Evolutionary conservation across 139 green algal genomes (phyloP).

Genomic region (Desmodesmus armatus): DNA sequence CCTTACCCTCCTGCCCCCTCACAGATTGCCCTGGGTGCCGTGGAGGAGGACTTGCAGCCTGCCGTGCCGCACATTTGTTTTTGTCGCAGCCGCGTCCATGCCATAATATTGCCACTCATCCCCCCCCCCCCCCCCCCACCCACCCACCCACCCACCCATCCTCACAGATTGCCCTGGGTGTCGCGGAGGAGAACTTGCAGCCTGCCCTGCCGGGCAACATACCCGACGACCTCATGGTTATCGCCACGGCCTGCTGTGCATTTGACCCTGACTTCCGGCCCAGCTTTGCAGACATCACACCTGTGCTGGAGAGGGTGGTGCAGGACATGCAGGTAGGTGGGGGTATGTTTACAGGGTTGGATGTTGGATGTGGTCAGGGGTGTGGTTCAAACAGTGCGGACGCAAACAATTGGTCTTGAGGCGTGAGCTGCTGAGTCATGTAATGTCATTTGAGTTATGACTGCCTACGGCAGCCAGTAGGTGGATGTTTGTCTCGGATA

Average conservation of each 20-base stretch:
- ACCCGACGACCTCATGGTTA: slow-evolving; percentile 54
- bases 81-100: not conserved
- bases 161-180: slow-evolving; percentile 55
- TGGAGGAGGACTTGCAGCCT: not conserved
- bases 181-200: slow-evolving; percentile 68
- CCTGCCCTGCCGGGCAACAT: slow-evolving; percentile 58
- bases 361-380: not conserved
- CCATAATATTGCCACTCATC: not conserved
- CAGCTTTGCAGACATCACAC: slow-evolving; percentile 63
- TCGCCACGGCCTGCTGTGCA: slow-evolving; percentile 58
- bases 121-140: not conserved
- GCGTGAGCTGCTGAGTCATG: too few relatives aligned
- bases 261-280: slow-evolving; percentile 74
- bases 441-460: too few relatives aligned
- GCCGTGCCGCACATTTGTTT: not conserved
- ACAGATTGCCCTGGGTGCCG: not conserved
- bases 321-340: slow-evolving; percentile 15
- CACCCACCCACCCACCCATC: not conserved
- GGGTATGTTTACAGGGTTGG: not conserved
- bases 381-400: too few relatives aligned
- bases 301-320: slow-evolving; percentile 47
- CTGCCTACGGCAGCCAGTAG: too few relatives aligned
- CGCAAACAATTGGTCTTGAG: too few relatives aligned
- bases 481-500: too few relatives aligned
- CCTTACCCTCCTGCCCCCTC: not conserved